phyloP scores from a whole-genome alignment of 2,329 filamentous ascomycete species.

The Fusarium temperatum region DNA sequence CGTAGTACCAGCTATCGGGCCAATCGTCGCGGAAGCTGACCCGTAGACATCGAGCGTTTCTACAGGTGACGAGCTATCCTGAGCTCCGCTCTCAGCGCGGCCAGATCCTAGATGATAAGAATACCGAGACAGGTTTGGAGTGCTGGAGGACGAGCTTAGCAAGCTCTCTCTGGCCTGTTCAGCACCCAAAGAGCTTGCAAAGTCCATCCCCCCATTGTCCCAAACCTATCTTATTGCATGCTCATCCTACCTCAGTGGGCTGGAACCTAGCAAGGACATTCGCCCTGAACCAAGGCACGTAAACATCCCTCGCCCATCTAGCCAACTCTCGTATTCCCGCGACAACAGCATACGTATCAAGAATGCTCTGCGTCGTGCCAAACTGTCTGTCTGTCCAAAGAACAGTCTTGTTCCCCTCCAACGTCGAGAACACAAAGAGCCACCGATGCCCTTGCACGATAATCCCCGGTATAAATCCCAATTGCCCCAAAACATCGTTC shows the following conservation, averaged over 20 bases:
- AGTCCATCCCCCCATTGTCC: too few relatives aligned
- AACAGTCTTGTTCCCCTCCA: conserved; percentile 13
- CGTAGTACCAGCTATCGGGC: accelerated
- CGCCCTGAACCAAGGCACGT: conserved; percentile 27
- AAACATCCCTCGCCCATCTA: conserved; percentile 19
- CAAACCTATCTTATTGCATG: too few relatives aligned
- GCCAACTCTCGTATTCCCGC: conserved; percentile 26
- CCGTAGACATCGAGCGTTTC: background rate
- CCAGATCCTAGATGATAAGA: background rate
- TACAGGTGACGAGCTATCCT: accelerated
- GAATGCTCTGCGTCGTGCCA: conserved; percentile 25
- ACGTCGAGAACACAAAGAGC: conserved; percentile 34
- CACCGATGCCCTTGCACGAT: conserved; percentile 33
- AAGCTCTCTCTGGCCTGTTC: too few relatives aligned
- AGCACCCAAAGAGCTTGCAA: accelerated
- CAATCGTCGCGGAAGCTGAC: background rate
- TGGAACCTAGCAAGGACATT: background rate
- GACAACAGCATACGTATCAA: conserved; percentile 24
- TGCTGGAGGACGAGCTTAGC: accelerated
- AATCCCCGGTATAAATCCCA: conserved; percentile 32
- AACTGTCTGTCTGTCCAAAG: conserved; percentile 30
- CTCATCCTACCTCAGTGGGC: background rate
- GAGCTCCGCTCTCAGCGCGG: accelerated
- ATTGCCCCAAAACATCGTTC: background rate
- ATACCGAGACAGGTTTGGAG: accelerated